These are phyloP conservation scores for Pharus latifolius DNA, from an alignment of 176 grass and related monocot genomes.

Conservation along the genomic window DNA sequence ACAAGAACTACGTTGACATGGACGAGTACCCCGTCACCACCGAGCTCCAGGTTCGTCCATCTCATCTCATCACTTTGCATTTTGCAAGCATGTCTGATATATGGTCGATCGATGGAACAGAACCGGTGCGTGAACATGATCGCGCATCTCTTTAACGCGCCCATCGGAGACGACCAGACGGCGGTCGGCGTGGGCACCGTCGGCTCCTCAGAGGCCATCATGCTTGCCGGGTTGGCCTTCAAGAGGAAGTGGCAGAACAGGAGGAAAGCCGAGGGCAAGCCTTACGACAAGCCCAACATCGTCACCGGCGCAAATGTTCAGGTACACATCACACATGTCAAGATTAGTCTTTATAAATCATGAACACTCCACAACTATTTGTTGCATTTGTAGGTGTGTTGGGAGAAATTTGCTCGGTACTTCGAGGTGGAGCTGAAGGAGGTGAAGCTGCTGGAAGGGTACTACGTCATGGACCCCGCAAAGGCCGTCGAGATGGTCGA, in stretches of 20 bases:
- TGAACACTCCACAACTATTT: no score
- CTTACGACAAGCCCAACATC: conserved; percentile 68
- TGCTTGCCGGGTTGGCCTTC: conserved; percentile 69
- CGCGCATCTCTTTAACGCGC: conserved; percentile 59
- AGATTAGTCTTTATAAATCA: no score
- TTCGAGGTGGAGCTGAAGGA: conserved; percentile 79
- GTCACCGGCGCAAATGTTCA: conserved; percentile 72
- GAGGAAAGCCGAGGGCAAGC: conserved; percentile 53
- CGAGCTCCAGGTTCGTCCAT: conserved; percentile 25
- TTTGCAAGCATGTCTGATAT: background rate
- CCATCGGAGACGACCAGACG: conserved; percentile 65
- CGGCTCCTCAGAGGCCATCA: conserved; percentile 78
- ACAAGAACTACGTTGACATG: no score
- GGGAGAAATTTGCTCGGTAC: conserved; percentile 74
- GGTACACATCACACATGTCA: conserved; percentile 11
- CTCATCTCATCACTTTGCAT: no score
- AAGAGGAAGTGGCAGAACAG: conserved; percentile 75
- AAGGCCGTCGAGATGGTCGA: conserved; percentile 62
- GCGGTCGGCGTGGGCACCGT: conserved; percentile 58
- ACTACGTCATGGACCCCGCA: conserved; percentile 60
- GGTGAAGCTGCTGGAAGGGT: conserved; percentile 60
- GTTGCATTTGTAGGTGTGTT: conserved; percentile 36
- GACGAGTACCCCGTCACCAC: conserved; percentile 35
- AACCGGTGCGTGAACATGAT: conserved; percentile 83
- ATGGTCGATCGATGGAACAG: background rate